phyloP scores from a whole-genome alignment of 345 rosid species.

The Rhizophora mangle region DNA sequence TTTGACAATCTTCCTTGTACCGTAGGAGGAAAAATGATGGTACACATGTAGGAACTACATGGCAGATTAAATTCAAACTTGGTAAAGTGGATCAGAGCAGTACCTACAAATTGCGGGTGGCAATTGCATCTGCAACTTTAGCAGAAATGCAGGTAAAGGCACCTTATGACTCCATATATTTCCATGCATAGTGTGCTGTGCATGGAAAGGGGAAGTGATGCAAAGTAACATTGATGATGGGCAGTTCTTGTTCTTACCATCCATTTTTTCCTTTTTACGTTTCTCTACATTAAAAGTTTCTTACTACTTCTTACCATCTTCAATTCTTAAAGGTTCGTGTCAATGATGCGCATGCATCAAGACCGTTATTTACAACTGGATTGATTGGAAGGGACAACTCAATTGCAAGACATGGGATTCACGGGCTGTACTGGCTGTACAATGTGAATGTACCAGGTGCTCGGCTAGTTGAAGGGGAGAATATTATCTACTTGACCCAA shows the following conservation, averaged over 20 bases:
- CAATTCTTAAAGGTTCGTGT: slow-evolving; percentile 18
- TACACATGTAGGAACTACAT: slow-evolving; percentile 37
- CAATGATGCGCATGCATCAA: slow-evolving; percentile 8
- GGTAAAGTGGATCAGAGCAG: slow-evolving; percentile 12
- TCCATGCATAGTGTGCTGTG: not conserved
- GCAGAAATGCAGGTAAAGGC: slow-evolving; percentile 28
- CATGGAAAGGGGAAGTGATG: not conserved
- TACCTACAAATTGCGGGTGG: slow-evolving; percentile 20
- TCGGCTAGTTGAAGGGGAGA: slow-evolving; percentile 17
- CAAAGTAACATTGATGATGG: not conserved
- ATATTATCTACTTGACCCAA: slow-evolving; percentile 20
- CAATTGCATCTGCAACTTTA: slow-evolving; percentile 27
- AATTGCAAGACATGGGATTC: slow-evolving; percentile 33
- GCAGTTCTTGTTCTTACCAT: not conserved
- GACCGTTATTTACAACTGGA: slow-evolving; percentile 24
- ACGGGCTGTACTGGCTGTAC: slow-evolving; percentile 27
- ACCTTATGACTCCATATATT: not conserved
- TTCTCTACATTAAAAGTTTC: not conserved
- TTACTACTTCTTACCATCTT: not conserved
- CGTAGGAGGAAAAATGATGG: slow-evolving; percentile 38
- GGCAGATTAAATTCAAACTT: slow-evolving; percentile 28
- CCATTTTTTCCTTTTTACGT: not conserved
- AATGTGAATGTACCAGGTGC: slow-evolving; percentile 15
- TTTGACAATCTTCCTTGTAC: not conserved
- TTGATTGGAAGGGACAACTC: slow-evolving; percentile 27